These are phyloP conservation scores for Ambrosia artemisiifolia DNA, from an alignment of 129 eudicot genomes.

Conservation along the genomic window DNA sequence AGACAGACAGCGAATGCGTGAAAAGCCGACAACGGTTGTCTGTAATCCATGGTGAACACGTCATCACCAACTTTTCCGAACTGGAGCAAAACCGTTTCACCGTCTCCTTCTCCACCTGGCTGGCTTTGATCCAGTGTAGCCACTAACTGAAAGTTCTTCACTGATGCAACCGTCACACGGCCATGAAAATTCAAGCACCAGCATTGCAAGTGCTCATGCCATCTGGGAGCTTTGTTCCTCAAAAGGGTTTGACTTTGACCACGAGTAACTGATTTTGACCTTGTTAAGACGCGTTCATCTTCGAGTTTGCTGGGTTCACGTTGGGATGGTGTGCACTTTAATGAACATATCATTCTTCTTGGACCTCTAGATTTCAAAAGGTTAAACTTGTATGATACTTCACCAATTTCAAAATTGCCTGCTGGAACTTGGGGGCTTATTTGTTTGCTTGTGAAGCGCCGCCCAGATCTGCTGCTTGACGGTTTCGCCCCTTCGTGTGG, in stretches of 20 bases:
- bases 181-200: slow-evolving; percentile 96
- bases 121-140: slow-evolving; percentile 73
- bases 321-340: slow-evolving; percentile 36
- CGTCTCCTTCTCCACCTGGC: slow-evolving; percentile 74
- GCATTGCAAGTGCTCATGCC: slow-evolving; percentile 87
- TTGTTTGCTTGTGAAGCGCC: slow-evolving; percentile 77
- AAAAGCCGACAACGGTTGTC: slow-evolving; percentile 79
- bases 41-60: slow-evolving; percentile 75
- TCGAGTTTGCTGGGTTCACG: slow-evolving; percentile 12
- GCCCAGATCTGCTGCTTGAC: slow-evolving; percentile 52
- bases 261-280: slow-evolving; percentile 17
- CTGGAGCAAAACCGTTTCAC: slow-evolving; percentile 80
- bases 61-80: slow-evolving; percentile 87
- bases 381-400: slow-evolving; percentile 74
- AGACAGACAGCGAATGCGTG: slow-evolving; percentile 87
- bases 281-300: slow-evolving; percentile 7
- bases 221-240: slow-evolving; percentile 79
- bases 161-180: slow-evolving; percentile 88
- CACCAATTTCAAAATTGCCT: slow-evolving; percentile 68
- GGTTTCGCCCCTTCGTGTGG: slow-evolving; percentile 77
- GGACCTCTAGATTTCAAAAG: slow-evolving; percentile 88
- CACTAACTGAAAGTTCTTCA: slow-evolving; percentile 80
- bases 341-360: slow-evolving; percentile 73
- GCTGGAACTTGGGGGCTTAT: slow-evolving; percentile 89
- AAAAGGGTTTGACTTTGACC: slow-evolving; percentile 38